A percentile compares a stretch with the other conserved stretches of the same genome.
phyloP scores from a whole-genome alignment of 2,329 filamentous ascomycete genomes.

The Neofusicoccum ribis region DNA sequence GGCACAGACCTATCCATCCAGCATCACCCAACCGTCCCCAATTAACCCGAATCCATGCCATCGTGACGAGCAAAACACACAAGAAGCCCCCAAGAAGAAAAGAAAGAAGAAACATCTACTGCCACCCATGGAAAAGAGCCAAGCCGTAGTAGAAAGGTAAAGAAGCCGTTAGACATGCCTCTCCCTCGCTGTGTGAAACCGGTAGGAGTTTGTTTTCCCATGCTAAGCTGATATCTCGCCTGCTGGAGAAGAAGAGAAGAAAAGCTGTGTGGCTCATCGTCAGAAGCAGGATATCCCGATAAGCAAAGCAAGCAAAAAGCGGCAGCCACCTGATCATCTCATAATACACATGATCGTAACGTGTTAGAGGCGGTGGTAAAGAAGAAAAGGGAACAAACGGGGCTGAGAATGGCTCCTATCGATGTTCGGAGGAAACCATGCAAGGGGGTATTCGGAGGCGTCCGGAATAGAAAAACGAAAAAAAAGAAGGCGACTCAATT shows the following conservation, averaged over 20 bases:
- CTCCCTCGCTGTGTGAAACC: background rate
- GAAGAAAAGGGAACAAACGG: slow-evolving; percentile 12
- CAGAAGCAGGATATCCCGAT: background rate
- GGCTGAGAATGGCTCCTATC: slow-evolving; percentile 18
- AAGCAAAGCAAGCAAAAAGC: slow-evolving; percentile 1
- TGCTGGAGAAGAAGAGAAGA: background rate
- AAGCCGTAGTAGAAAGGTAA: background rate
- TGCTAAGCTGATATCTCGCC: background rate
- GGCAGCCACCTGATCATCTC: slow-evolving; percentile 8
- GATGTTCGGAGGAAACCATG: slow-evolving; percentile 16
- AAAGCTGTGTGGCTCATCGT: background rate
- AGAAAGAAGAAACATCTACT: slow-evolving; percentile 2
- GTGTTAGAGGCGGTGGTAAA: background rate
- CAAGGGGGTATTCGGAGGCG: slow-evolving; percentile 16
- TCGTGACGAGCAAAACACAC: slow-evolving; percentile 5
- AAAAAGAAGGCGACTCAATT: background rate
- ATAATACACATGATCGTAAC: slow-evolving; percentile 18
- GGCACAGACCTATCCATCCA: too few relatives aligned
- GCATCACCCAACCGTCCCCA: background rate
- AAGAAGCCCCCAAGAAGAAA: background rate
- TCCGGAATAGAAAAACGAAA: slow-evolving; percentile 8
- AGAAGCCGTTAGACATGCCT: background rate
- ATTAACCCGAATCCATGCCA: slow-evolving; percentile 9
- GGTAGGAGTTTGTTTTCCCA: background rate
- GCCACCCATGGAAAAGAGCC: background rate